Evolutionary conservation across 805 yeast genomes (phyloP).

Genomic region (Tetrapisispora fleetii): DNA sequence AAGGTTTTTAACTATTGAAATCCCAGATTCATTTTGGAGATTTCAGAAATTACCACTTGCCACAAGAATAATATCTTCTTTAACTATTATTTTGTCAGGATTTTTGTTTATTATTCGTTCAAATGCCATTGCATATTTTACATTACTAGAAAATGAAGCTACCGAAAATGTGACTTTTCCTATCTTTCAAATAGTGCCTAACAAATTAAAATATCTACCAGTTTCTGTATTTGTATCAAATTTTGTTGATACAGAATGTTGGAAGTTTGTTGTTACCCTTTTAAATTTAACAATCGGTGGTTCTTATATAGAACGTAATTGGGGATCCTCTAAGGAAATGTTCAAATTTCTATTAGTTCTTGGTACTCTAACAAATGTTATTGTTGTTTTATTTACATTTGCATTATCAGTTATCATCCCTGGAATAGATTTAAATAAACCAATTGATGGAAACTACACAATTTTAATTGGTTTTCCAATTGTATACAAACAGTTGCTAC

Average conservation of each 20-base stretch:
- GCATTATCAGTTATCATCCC: constrained; percentile 20
- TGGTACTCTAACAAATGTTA: constrained; percentile 46
- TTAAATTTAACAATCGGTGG: constrained; percentile 49
- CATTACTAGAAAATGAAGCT: not conserved
- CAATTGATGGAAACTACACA: constrained; percentile 45
- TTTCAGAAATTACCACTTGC: constrained; percentile 34
- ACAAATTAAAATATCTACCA: constrained; percentile 44
- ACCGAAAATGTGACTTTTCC: constrained; percentile 37
- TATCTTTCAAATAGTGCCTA: constrained; percentile 54
- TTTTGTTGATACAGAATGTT: constrained; percentile 48
- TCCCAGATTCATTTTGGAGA: constrained; percentile 14
- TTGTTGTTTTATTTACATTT: constrained; percentile 27
- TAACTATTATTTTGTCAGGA: constrained; percentile 33
- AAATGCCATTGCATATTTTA: constrained; percentile 14
- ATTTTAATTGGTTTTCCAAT: constrained; percentile 50
- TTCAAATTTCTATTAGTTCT: constrained; percentile 37
- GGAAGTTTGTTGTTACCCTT: constrained; percentile 39
- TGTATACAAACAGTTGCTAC: constrained; percentile 55
- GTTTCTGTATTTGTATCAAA: constrained; percentile 56
- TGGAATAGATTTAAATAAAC: constrained; percentile 31
- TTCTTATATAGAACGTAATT: constrained; percentile 51
- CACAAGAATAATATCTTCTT: constrained; percentile 35
- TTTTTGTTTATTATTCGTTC: constrained; percentile 36
- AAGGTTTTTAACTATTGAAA: constrained; percentile 12
- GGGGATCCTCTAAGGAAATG: constrained; percentile 47